Conservation (phyloP, 192 early-diverging fungal species). For the Backusella tuberculispora region DNA sequence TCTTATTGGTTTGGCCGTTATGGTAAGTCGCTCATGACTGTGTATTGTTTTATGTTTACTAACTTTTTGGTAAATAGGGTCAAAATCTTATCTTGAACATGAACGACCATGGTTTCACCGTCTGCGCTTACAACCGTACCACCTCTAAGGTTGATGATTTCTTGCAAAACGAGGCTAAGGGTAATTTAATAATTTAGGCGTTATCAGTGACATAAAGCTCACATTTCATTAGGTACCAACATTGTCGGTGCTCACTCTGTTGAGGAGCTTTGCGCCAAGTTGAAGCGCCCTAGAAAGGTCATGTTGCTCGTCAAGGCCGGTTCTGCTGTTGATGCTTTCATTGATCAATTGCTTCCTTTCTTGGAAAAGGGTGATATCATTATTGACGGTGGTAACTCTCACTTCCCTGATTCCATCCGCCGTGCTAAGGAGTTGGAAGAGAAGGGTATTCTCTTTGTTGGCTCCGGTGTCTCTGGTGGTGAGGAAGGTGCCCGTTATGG, state of each 20-base stretch:
- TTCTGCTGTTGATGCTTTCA: slow-evolving; percentile 92
- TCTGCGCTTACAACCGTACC: slow-evolving; percentile 97
- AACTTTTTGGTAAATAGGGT: slow-evolving; percentile 61
- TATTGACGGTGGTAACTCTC: slow-evolving; percentile 99
- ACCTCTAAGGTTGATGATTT: slow-evolving; percentile 94
- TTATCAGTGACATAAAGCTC: background rate
- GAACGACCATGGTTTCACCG: slow-evolving; percentile 95
- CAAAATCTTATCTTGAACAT: slow-evolving; percentile 99
- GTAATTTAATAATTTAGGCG: slow-evolving; percentile 44
- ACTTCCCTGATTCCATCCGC: slow-evolving; percentile 96
- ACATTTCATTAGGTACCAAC: slow-evolving; percentile 69
- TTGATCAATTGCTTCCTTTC: slow-evolving; percentile 85
- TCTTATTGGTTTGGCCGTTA: slow-evolving; percentile 99
- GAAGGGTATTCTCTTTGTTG: slow-evolving; percentile 95
- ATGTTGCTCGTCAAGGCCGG: slow-evolving; percentile 99
- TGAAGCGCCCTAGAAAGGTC: slow-evolving; percentile 96
- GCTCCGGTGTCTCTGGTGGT: slow-evolving; percentile 97
- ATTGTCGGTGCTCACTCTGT: slow-evolving; percentile 93
- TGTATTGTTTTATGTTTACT: background rate
- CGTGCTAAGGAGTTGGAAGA: slow-evolving; percentile 85
- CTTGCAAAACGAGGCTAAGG: slow-evolving; percentile 96
- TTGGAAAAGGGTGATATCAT: slow-evolving; percentile 93
- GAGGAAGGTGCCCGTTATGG: slow-evolving; percentile 98
- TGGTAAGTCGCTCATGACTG: slow-evolving; percentile 67
- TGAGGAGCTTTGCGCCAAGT: slow-evolving; percentile 91